These are phyloP conservation scores for Suillus luteus DNA, from an alignment of 768 basidiomycete species.

Conservation along the genomic window DNA sequence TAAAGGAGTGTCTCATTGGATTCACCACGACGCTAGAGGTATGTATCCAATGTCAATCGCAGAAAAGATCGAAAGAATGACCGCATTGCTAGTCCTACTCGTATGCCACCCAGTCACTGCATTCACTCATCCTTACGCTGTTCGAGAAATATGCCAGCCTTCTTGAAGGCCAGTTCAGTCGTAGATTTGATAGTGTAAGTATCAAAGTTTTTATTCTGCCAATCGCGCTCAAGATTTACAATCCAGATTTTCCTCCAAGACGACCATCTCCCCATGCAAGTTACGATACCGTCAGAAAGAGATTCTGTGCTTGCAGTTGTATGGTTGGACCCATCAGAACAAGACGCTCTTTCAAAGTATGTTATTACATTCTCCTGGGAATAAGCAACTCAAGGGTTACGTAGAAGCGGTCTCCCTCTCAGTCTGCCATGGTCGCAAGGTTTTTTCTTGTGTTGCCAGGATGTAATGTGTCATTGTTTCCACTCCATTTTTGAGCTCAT, in stretches of 20 bases:
- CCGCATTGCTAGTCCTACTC: conserved; percentile 66
- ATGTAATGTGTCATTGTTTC: conserved; percentile 44
- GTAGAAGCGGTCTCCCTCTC: conserved; percentile 65
- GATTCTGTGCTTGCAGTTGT: conserved; percentile 77
- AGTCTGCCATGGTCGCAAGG: conserved; percentile 93
- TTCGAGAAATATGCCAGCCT: conserved; percentile 89
- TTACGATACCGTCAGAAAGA: conserved; percentile 59
- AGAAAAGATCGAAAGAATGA: conserved; percentile 2
- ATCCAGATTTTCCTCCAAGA: conserved; percentile 80
- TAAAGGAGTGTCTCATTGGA: conserved; percentile 80
- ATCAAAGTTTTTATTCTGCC: background rate
- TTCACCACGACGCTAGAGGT: conserved; percentile 96
- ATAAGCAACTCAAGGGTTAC: conserved; percentile 10
- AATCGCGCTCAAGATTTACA: conserved; percentile 5
- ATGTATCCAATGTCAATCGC: conserved; percentile 16
- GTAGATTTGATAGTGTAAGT: conserved; percentile 77
- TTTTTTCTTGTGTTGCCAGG: conserved; percentile 93
- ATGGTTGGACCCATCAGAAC: conserved; percentile 77
- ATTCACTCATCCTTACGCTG: conserved; percentile 80
- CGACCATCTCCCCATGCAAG: conserved; percentile 87
- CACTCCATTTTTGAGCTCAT: background rate
- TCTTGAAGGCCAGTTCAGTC: conserved; percentile 78
- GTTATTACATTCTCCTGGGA: conserved; percentile 13
- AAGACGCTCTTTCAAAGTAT: conserved; percentile 58
- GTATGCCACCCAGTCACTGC: conserved; percentile 82